Evolutionary conservation across 75 land plant species (phyloP), one percentile per base, ranked within the genome.

Genomic region (Sequoia sempervirens): DNA sequence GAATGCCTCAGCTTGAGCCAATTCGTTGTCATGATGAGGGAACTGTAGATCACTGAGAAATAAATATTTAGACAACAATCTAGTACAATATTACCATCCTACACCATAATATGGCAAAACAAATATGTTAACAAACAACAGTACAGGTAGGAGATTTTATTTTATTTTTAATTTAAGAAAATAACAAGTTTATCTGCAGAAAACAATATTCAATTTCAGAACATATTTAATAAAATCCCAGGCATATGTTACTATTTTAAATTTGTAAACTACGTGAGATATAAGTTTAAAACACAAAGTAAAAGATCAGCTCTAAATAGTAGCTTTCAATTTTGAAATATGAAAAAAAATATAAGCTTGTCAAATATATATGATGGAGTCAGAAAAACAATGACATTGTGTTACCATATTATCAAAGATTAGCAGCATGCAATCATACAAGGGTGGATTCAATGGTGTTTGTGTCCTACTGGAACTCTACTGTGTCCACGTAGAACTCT

Each of bases 1-100:
- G 78, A 88, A 89, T 2, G 91, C 91, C 81, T 89, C 91, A 69
- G 91, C 91, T 88, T 89, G 91, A 40, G 91, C 91, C 52, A 89
- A 68, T 70, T 89, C 91, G 83, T 89, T 89, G 66, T 89, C 91
- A 88, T 89, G 91, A 78, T 89, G 91, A 45, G 91, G 91, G 41
- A 89, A 89, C 85, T 88, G 86, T 66, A 89, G 81, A 85, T 89
- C 91, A 32, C 91, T 89, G 84, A 72, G 66, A 75, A 53, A 45
- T 10, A 86, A 28, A 84, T 46, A 47, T 64, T 50, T 18, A n/a
- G 83, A n/a, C 32, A 2, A 79, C 41, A 34, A 5, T 66, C 70
- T 36, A 18, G 58, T 17, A 54, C 18, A 54, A 54, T 14, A 75
- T 23, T 41, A 75, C n/a, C 41, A 75, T 41, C 26, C 45, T 7